Percentiles rank a stretch among this genome's conserved stretches.
Conservation (phyloP, 2,329 filamentous ascomycete species). For the Ascochyta lentis region DNA sequence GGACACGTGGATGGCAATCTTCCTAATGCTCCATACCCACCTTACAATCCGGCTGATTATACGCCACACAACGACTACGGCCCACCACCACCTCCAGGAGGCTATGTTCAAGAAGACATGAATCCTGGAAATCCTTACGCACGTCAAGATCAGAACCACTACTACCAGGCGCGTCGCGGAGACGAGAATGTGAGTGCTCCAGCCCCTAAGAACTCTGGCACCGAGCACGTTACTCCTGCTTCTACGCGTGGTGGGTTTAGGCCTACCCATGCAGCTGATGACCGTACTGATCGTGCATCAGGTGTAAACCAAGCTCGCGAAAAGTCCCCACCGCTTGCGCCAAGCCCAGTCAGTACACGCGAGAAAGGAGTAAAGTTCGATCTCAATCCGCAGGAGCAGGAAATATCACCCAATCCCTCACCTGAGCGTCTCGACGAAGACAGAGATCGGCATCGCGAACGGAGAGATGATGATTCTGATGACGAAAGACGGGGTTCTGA, state of each 20-base stretch:
- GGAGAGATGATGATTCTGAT: slow-evolving; percentile 14
- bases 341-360: slow-evolving; percentile 23
- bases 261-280: slow-evolving; percentile 23
- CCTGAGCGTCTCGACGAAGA: slow-evolving; percentile 15
- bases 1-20: slow-evolving; percentile 35
- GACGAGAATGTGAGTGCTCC: slow-evolving; percentile 60
- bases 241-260: slow-evolving; percentile 19
- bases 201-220: slow-evolving; percentile 36
- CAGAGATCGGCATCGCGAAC: slow-evolving; percentile 18
- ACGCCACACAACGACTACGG: slow-evolving; percentile 35
- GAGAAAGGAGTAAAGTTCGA: slow-evolving; percentile 51
- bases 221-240: slow-evolving; percentile 26
- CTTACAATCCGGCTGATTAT: slow-evolving; percentile 55
- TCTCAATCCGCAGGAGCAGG: slow-evolving; percentile 39
- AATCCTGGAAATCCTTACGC: slow-evolving; percentile 39
- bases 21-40: slow-evolving; percentile 37
- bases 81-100: slow-evolving; percentile 36
- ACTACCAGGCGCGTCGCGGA: slow-evolving; percentile 46
- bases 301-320: slow-evolving; percentile 9
- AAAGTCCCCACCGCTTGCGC: slow-evolving; percentile 11
- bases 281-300: slow-evolving; percentile 36
- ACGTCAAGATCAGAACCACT: slow-evolving; percentile 34
- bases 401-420: slow-evolving; percentile 26
- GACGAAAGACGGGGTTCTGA: slow-evolving; percentile 13
- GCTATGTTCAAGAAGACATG: slow-evolving; percentile 39